Conservation (phyloP, 2,329 filamentous ascomycete genomes). For the Fusarium neocosmosporiellum region DNA sequence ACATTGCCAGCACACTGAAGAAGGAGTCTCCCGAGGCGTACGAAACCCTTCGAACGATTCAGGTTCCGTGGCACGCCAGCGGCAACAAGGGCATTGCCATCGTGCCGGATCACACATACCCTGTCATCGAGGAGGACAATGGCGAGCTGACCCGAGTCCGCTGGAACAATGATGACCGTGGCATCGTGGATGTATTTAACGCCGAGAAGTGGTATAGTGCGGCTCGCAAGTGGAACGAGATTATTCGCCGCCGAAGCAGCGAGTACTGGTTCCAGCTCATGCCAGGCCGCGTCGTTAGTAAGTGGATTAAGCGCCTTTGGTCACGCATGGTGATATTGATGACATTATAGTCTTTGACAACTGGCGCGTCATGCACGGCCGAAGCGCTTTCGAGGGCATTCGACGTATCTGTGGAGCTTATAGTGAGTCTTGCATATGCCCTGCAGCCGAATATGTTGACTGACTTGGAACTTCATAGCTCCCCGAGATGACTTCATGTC, state of each 20-base stretch:
- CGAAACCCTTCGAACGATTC: slow-evolving; percentile 63
- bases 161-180: slow-evolving; percentile 95
- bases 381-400: slow-evolving; percentile 84
- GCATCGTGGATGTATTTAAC: slow-evolving; percentile 60
- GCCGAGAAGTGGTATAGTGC: slow-evolving; percentile 80
- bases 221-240: slow-evolving; percentile 77
- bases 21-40: slow-evolving; percentile 67
- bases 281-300: slow-evolving; percentile 82
- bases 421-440: slow-evolving; percentile 65
- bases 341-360: slow-evolving; percentile 81
- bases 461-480: slow-evolving; percentile 58
- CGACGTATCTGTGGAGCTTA: slow-evolving; percentile 93
- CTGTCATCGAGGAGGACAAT: slow-evolving; percentile 74
- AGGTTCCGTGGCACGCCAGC: slow-evolving; percentile 84
- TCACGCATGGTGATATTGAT: slow-evolving; percentile 22
- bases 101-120: slow-evolving; percentile 74
- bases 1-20: slow-evolving; percentile 71
- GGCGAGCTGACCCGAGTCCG: slow-evolving; percentile 69
- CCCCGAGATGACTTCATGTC: slow-evolving; percentile 85
- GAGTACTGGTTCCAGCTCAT: slow-evolving; percentile 85
- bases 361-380: slow-evolving; percentile 91
- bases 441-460: not conserved
- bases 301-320: slow-evolving; percentile 46
- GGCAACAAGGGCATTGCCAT: slow-evolving; percentile 89
- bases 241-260: slow-evolving; percentile 72